Percentiles rank a stretch among this genome's conserved stretches.
Conservation (phyloP, 305 asterid species). For the Solanum chacoense region DNA sequence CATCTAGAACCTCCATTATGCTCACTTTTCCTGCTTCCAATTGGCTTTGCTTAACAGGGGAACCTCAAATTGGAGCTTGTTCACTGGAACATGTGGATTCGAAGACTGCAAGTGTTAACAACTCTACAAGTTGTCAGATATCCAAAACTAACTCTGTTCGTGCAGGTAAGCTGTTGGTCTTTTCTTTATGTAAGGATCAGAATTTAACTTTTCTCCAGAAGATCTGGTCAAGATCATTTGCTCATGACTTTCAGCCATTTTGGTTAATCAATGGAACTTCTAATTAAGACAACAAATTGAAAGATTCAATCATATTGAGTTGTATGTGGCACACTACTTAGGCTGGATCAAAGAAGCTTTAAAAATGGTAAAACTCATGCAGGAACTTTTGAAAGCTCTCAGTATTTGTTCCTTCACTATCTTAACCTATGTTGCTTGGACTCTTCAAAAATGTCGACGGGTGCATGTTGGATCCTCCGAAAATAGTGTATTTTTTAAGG, state of each 20-base stretch:
- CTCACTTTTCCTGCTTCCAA: slow-evolving; percentile 1
- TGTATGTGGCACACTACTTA: not conserved
- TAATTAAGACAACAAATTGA: not conserved
- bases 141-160: slow-evolving; percentile 38
- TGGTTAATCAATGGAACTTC: not conserved
- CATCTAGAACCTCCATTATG: not conserved
- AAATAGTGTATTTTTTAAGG: no score
- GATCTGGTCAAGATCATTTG: not conserved
- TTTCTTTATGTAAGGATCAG: not conserved
- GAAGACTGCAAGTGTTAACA: slow-evolving; percentile 17
- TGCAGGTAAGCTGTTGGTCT: slow-evolving; percentile 48
- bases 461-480: no score
- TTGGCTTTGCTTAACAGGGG: slow-evolving; percentile 17
- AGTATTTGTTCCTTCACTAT: not conserved
- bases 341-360: not conserved
- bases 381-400: not conserved
- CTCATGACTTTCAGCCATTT: not conserved
- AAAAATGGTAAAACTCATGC: not conserved
- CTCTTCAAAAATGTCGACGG: no score
- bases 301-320: not conserved
- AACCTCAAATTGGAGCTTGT: slow-evolving; percentile 22
- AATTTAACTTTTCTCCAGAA: not conserved
- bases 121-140: slow-evolving; percentile 16
- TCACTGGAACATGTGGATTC: slow-evolving; percentile 20
- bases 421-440: not conserved